These are phyloP conservation scores for Russula sp. DNA, from an alignment of 768 basidiomycete species.

Conservation along the genomic window DNA sequence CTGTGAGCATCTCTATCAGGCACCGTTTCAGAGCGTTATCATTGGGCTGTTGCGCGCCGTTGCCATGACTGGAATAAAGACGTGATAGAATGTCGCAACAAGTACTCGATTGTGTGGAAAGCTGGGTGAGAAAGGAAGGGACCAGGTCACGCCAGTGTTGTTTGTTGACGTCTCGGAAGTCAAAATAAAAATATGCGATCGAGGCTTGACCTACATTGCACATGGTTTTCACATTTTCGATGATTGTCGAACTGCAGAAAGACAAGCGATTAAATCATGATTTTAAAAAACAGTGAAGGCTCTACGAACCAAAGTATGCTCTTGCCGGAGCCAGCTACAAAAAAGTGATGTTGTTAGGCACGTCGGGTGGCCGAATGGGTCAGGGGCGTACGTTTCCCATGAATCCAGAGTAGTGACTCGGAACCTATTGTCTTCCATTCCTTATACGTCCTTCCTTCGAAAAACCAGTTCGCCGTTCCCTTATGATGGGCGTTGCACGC, in stretches of 20 bases:
- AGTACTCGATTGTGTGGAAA: not conserved
- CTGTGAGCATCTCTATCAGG: too few relatives aligned
- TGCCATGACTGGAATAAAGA: not conserved
- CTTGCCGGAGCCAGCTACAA: constrained; percentile 17
- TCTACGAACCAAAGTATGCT: constrained; percentile 12
- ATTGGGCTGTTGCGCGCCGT: not conserved
- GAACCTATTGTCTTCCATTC: not conserved
- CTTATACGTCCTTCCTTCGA: not conserved
- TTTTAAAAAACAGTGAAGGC: too few relatives aligned
- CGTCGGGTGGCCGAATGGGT: not conserved
- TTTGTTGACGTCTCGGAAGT: not conserved
- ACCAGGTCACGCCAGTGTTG: constrained; percentile 2
- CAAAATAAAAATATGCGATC: constrained; percentile 7
- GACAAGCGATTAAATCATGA: not conserved
- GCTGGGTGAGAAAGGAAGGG: constrained; percentile 13
- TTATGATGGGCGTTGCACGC: not conserved
- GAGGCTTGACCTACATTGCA: not conserved
- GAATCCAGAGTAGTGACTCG: constrained; percentile 7
- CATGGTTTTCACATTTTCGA: not conserved
- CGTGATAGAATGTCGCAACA: not conserved
- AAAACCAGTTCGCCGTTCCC: constrained; percentile 7
- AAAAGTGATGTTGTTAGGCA: not conserved
- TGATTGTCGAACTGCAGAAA: constrained; percentile 9
- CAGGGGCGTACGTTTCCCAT: constrained; percentile 6
- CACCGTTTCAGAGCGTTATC: too few relatives aligned